A percentile compares a stretch with the other conserved stretches of the same genome.
These are phyloP conservation scores for Plenodomus lindquistii DNA, from an alignment of 2,329 filamentous ascomycete species.

Conservation along the genomic window DNA sequence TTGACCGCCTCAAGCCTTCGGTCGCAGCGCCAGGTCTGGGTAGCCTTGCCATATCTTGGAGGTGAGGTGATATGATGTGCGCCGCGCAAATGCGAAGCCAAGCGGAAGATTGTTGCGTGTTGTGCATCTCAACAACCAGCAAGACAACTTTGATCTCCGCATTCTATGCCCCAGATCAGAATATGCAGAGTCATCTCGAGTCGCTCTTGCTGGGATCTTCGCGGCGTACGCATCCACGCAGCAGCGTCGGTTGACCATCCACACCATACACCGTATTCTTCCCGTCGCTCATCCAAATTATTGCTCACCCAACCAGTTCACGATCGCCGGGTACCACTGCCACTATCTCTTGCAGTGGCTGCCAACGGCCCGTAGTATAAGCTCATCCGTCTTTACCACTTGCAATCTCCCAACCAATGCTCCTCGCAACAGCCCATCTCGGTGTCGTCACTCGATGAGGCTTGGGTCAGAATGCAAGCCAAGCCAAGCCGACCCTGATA, in stretches of 20 bases:
- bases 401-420: slow-evolving; percentile 12
- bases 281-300: neutral
- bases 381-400: slow-evolving; percentile 10
- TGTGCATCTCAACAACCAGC: neutral
- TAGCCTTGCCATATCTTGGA: neutral
- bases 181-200: neutral
- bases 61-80: neutral
- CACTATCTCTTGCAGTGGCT: slow-evolving; percentile 4
- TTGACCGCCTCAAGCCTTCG: neutral
- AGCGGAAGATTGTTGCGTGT: neutral
- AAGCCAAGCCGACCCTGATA: slow-evolving; percentile 2
- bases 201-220: neutral
- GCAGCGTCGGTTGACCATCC: neutral
- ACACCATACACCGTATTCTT: neutral
- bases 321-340: neutral
- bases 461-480: neutral
- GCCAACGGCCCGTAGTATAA: slow-evolving; percentile 18
- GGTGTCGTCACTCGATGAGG: slow-evolving; percentile 1
- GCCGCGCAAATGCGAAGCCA: neutral
- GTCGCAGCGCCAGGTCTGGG: neutral
- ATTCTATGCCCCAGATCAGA: slow-evolving; percentile 5
- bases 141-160: slow-evolving; percentile 4
- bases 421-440: neutral
- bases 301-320: neutral
- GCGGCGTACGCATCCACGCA: neutral